phyloP scores from a whole-genome alignment of 2,329 filamentous ascomycete species.

The Nemania abortiva region DNA sequence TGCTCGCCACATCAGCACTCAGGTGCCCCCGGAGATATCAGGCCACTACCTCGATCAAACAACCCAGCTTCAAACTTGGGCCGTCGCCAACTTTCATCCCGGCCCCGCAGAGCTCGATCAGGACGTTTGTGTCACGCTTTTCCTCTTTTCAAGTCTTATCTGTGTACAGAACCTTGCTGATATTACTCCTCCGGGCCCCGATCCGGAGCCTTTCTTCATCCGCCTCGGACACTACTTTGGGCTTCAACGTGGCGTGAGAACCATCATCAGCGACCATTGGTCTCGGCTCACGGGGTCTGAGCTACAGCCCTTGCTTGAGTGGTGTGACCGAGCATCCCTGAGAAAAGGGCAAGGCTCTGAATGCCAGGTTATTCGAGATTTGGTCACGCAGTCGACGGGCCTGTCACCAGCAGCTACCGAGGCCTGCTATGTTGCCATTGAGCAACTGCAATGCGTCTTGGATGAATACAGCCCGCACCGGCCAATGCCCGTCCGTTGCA shows the following conservation, averaged over 20 bases:
- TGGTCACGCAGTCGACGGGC: slow-evolving; percentile 24
- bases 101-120: slow-evolving; percentile 13
- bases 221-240: slow-evolving; percentile 34
- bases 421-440: slow-evolving; percentile 26
- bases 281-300: slow-evolving; percentile 24
- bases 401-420: slow-evolving; percentile 22
- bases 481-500: slow-evolving; percentile 18
- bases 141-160: slow-evolving; percentile 32
- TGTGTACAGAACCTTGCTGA: slow-evolving; percentile 33
- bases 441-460: slow-evolving; percentile 31
- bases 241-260: slow-evolving; percentile 31
- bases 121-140: slow-evolving; percentile 28
- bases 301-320: slow-evolving; percentile 26
- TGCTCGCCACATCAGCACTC: slow-evolving; percentile 30
- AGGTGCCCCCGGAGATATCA: slow-evolving; percentile 13
- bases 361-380: slow-evolving; percentile 20
- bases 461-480: slow-evolving; percentile 20
- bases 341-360: slow-evolving; percentile 30
- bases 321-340: neutral
- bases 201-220: slow-evolving; percentile 33
- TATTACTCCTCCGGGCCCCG: neutral
- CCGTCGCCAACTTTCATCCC: slow-evolving; percentile 32
- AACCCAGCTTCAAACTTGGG: slow-evolving; percentile 36
- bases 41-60: slow-evolving; percentile 28
- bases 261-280: slow-evolving; percentile 24